A percentile compares a stretch with the other conserved stretches of the same genome.
phyloP scores from a whole-genome alignment of 345 rosid genomes.

The Pistacia atlantica region DNA sequence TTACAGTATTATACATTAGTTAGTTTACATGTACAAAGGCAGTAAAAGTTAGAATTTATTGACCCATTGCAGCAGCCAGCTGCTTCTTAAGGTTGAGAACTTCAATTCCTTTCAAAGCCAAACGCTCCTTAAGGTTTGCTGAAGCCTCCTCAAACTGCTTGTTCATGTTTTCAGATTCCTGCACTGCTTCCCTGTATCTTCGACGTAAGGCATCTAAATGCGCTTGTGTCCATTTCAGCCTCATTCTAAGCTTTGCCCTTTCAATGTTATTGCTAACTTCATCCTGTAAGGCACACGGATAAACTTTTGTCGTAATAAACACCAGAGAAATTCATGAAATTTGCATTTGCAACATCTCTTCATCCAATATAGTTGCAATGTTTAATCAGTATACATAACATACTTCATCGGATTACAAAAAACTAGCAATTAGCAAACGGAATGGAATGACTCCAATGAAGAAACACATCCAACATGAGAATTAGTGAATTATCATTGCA shows the following conservation, averaged over 20 bases:
- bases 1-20: too few relatives aligned
- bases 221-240: conserved; percentile 78
- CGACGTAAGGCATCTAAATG: conserved; percentile 57
- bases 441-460: too few relatives aligned
- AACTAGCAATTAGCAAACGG: too few relatives aligned
- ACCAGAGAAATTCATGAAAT: neutral
- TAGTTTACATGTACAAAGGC: neutral
- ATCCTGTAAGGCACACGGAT: conserved; percentile 34
- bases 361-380: too few relatives aligned
- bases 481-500: neutral
- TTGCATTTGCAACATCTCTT: neutral
- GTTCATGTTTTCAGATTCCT: conserved; percentile 60
- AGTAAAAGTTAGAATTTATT: neutral
- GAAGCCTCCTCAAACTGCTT: conserved; percentile 69
- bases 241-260: conserved; percentile 73
- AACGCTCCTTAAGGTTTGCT: conserved; percentile 50
- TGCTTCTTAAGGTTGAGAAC: conserved; percentile 73
- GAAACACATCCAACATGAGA: neutral
- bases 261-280: conserved; percentile 42
- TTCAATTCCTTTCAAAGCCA: conserved; percentile 60
- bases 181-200: conserved; percentile 51
- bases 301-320: neutral
- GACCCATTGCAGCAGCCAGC: conserved; percentile 35
- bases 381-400: too few relatives aligned
- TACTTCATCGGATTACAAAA: too few relatives aligned